Conservation (phyloP, 208 protist species). For the Acanthamoeba culbertsoni region DNA sequence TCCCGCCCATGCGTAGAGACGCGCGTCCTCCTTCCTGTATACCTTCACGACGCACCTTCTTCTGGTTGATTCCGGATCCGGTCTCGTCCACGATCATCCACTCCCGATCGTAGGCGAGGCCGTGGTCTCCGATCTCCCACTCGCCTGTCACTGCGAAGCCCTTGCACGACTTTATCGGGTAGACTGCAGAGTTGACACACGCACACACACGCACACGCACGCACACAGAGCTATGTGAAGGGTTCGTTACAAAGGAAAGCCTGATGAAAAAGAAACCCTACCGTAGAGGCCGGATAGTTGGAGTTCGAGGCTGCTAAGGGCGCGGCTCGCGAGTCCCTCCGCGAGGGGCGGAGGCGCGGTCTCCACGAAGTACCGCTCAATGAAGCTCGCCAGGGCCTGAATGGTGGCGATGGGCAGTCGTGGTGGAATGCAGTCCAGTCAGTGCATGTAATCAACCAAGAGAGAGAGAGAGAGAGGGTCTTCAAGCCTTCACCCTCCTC, state of each 20-base stretch:
- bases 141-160: constrained; percentile 40
- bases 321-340: background rate
- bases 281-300: background rate
- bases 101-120: constrained; percentile 77
- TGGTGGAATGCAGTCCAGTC: background rate
- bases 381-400: background rate
- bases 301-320: background rate
- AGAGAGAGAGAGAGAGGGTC: background rate
- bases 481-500: too few relatives aligned
- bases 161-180: constrained; percentile 81
- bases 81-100: constrained; percentile 73
- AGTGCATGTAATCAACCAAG: background rate
- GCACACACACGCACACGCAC: too few relatives aligned
- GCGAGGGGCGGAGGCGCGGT: background rate
- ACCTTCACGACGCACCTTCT: background rate
- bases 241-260: too few relatives aligned
- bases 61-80: constrained; percentile 72
- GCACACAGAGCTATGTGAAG: too few relatives aligned
- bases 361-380: background rate
- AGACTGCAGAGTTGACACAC: constrained; percentile 61
- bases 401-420: background rate
- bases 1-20: too few relatives aligned
- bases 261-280: too few relatives aligned
- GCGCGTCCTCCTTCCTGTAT: too few relatives aligned
- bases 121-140: constrained; percentile 51